phyloP scores from a whole-genome alignment of 495 filamentous ascomycete species.

The Lasiosphaeria hispida region DNA sequence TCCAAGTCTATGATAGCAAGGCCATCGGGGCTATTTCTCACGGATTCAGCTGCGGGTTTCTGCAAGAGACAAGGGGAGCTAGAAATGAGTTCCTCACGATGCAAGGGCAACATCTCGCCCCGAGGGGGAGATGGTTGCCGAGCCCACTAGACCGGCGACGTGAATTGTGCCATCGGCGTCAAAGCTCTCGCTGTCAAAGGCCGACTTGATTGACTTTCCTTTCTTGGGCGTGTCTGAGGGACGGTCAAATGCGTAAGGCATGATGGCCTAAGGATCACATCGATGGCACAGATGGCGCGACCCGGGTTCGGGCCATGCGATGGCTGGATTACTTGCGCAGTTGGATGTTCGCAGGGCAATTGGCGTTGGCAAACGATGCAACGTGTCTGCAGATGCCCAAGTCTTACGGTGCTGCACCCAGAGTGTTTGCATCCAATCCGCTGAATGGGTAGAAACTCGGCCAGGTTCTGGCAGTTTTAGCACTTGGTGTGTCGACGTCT shows the following conservation, averaged over 20 bases:
- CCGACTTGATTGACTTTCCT: constrained; percentile 56
- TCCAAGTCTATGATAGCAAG: constrained; percentile 93
- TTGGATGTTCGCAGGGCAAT: no score
- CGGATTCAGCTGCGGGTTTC: constrained; percentile 6
- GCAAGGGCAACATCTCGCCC: constrained; percentile 91
- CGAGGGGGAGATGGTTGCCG: constrained; percentile 80
- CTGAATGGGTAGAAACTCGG: no score
- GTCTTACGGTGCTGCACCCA: no score
- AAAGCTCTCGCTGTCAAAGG: constrained; percentile 84
- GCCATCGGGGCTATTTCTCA: constrained; percentile 60
- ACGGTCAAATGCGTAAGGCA: constrained; percentile 44
- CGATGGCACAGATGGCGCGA: background rate
- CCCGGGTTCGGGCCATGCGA: constrained; percentile 9
- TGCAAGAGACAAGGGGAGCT: background rate
- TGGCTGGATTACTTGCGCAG: background rate
- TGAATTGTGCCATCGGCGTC: constrained; percentile 79
- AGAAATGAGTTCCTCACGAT: constrained; percentile 54
- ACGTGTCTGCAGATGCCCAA: no score
- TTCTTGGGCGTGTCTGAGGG: constrained; percentile 44
- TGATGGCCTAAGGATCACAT: constrained; percentile 16
- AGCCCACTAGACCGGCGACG: constrained; percentile 64
- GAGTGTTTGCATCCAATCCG: no score
- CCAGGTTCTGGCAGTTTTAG: no score
- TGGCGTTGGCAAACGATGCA: no score
- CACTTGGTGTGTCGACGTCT: no score